Conservation (phyloP, 345 rosid species). For the Eucalyptus sp. region DNA sequence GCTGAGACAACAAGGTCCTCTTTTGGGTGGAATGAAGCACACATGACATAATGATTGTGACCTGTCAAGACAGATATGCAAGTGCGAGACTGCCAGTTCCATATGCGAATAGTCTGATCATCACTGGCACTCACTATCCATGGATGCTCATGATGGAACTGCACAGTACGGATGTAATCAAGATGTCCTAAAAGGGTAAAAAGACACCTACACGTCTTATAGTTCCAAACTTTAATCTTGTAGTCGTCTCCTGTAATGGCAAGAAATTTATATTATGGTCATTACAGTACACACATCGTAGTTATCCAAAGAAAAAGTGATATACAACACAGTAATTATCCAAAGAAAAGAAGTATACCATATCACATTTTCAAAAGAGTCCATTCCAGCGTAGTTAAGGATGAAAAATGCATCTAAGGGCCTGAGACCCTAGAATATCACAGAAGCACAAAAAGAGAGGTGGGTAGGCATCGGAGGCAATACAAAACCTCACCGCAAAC, state of each 20-base stretch:
- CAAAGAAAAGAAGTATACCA: not conserved
- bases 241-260: conserved; percentile 80
- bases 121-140: conserved; percentile 99
- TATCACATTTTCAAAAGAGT: not conserved
- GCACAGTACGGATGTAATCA: conserved; percentile 95
- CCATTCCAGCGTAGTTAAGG: not conserved
- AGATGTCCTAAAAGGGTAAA: conserved; percentile 96
- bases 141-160: conserved; percentile 91
- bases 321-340: not conserved
- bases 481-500: not conserved
- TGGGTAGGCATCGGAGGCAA: not conserved
- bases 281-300: not conserved
- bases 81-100: conserved; percentile 99
- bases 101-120: conserved; percentile 93
- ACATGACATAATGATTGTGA: conserved; percentile 98
- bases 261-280: not conserved
- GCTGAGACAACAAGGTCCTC: conserved; percentile 96
- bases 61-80: conserved; percentile 94
- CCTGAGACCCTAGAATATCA: not conserved
- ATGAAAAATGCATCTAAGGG: not conserved
- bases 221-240: conserved; percentile 98
- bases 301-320: not conserved
- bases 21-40: conserved; percentile 93
- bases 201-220: conserved; percentile 77
- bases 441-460: not conserved